Conservation (phyloP, 441 rosid species). For the Populus hybrid region DNA sequence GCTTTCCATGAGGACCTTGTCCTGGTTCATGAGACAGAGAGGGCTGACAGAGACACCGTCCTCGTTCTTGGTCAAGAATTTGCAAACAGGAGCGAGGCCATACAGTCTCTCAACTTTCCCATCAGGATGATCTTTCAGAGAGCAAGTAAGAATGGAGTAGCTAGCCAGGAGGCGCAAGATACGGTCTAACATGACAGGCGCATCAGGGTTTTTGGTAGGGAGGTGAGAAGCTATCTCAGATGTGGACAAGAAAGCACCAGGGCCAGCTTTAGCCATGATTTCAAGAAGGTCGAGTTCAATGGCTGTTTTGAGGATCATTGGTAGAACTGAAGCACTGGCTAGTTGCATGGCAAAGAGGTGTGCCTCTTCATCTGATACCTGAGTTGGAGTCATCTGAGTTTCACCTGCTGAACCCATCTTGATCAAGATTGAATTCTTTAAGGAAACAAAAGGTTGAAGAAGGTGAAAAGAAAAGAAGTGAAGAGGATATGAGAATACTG, state of each 20-base stretch:
- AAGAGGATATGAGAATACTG: background rate
- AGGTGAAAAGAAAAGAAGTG: background rate
- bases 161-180: slow-evolving; percentile 54
- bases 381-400: slow-evolving; percentile 22
- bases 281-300: slow-evolving; percentile 62
- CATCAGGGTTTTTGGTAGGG: slow-evolving; percentile 51
- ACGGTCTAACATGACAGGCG: slow-evolving; percentile 58
- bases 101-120: slow-evolving; percentile 52
- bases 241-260: slow-evolving; percentile 38
- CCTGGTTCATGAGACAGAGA: slow-evolving; percentile 48
- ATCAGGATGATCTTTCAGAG: slow-evolving; percentile 30
- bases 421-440: background rate
- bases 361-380: slow-evolving; percentile 45
- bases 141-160: slow-evolving; percentile 52
- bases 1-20: slow-evolving; percentile 61
- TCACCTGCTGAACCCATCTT: slow-evolving; percentile 43
- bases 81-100: slow-evolving; percentile 57
- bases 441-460: background rate
- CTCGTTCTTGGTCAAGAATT: slow-evolving; percentile 40
- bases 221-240: slow-evolving; percentile 50
- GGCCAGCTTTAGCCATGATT: slow-evolving; percentile 53
- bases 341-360: slow-evolving; percentile 58
- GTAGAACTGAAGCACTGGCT: slow-evolving; percentile 46
- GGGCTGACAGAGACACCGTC: slow-evolving; percentile 23
- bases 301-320: slow-evolving; percentile 58